Evolutionary conservation across 768 basidiomycete genomes (phyloP).

Genomic region (Leccinum longicurvipes): DNA sequence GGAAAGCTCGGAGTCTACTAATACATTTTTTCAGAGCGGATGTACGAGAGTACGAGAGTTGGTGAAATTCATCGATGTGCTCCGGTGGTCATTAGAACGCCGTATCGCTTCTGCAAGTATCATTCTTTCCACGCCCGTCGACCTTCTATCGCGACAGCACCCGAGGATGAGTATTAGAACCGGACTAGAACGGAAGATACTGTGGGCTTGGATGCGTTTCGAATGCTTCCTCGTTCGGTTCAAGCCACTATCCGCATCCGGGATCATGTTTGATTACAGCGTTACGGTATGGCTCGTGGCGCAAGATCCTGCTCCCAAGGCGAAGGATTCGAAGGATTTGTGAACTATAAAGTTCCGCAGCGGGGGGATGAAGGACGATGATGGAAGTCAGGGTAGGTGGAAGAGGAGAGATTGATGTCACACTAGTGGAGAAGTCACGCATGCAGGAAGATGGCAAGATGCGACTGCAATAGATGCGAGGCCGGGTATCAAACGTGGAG

Average conservation of each 20-base stretch:
- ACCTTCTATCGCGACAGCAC: background rate
- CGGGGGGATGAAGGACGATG: background rate
- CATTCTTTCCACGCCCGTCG: background rate
- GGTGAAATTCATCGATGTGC: background rate
- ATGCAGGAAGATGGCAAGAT: background rate
- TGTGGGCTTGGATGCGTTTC: background rate
- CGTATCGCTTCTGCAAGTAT: background rate
- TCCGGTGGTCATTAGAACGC: background rate
- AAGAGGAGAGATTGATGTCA: background rate
- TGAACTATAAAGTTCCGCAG: background rate
- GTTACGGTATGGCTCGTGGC: background rate
- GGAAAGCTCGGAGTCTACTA: background rate
- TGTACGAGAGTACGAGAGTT: background rate
- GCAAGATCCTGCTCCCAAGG: background rate
- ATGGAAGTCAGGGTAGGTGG: background rate
- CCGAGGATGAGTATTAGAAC: background rate
- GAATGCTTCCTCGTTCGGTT: background rate
- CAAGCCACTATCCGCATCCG: background rate
- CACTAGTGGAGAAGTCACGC: background rate
- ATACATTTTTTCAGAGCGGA: background rate
- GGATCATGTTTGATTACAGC: conserved; percentile 16
- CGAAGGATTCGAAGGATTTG: background rate
- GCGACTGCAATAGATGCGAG: background rate
- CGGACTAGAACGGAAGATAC: too few species aligned
- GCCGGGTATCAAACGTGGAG: conserved; percentile 1